A percentile compares a stretch with the other conserved stretches of the same genome.
Conservation (phyloP, 257 asterid genomes). For the Asclepias syriaca region DNA sequence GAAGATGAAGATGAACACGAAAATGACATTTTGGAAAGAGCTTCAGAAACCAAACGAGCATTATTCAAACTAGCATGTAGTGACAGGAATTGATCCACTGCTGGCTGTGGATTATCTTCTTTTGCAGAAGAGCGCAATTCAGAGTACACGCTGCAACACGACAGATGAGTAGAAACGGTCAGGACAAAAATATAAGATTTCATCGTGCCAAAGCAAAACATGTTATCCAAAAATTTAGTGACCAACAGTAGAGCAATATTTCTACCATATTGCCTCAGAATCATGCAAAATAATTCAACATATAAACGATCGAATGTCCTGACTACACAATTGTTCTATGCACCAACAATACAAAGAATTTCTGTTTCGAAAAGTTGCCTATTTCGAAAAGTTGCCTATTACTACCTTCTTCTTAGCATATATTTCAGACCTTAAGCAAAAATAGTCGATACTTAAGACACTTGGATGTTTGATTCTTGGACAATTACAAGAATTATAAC, state of each 20-base stretch:
- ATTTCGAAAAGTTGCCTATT: too few relatives aligned
- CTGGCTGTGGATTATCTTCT: slow-evolving; percentile 89
- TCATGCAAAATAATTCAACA: neutral
- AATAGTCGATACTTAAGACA: neutral
- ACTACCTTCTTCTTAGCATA: too few relatives aligned
- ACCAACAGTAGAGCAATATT: neutral
- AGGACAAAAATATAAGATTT: neutral
- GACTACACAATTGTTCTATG: neutral
- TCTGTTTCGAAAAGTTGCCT: too few relatives aligned
- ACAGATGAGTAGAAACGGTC: neutral
- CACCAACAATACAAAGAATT: neutral
- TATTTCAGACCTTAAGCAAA: too few relatives aligned
- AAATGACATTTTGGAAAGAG: slow-evolving; percentile 52
- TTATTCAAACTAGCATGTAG: slow-evolving; percentile 62
- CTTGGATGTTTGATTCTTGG: neutral
- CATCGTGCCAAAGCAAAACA: neutral
- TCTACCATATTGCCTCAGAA: neutral
- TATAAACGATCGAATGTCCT: neutral
- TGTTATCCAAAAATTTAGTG: too few relatives aligned
- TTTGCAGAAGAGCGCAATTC: slow-evolving; percentile 78
- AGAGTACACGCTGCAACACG: slow-evolving; percentile 69
- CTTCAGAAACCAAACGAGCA: slow-evolving; percentile 62
- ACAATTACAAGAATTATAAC: too few relatives aligned
- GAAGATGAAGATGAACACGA: slow-evolving; percentile 48
- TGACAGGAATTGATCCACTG: slow-evolving; percentile 79